phyloP scores from a whole-genome alignment of 805 yeast species.

The Yarrowia sp. region DNA sequence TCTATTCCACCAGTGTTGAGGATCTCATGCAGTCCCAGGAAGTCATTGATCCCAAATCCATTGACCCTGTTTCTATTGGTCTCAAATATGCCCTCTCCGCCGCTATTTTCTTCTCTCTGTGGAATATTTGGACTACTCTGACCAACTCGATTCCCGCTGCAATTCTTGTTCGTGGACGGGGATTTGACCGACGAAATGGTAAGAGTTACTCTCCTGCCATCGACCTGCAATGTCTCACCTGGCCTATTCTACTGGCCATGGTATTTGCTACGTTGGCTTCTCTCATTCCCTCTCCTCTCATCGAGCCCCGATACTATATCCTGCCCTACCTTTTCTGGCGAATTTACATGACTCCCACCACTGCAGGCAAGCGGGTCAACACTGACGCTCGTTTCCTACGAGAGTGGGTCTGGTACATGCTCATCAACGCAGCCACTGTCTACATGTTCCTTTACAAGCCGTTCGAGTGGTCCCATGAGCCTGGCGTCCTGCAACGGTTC shows the following conservation, averaged over 20 bases:
- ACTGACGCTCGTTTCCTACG: constrained; percentile 40
- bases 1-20: constrained; percentile 9
- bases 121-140: constrained; percentile 40
- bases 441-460: constrained; percentile 57
- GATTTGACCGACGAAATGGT: neutral
- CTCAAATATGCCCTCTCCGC: constrained; percentile 17
- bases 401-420: constrained; percentile 63
- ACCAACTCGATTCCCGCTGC: constrained; percentile 25
- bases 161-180: constrained; percentile 1
- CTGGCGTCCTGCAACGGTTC: constrained; percentile 62
- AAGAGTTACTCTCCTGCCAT: constrained; percentile 5
- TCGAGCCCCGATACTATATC: constrained; percentile 92
- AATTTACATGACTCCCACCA: constrained; percentile 33
- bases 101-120: constrained; percentile 38
- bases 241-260: constrained; percentile 26
- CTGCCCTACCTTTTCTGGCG: constrained; percentile 78
- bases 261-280: constrained; percentile 50
- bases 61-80: constrained; percentile 38
- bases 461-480: constrained; percentile 66
- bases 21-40: neutral
- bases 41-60: constrained; percentile 47
- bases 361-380: constrained; percentile 40
- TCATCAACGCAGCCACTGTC: constrained; percentile 53
- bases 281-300: constrained; percentile 76
- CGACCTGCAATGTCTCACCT: constrained; percentile 14